Percentiles rank a stretch among this genome's conserved stretches.
Evolutionary conservation across 164 flowering plant genomes (phyloP).

Genomic region (Aristolochia contorta): DNA sequence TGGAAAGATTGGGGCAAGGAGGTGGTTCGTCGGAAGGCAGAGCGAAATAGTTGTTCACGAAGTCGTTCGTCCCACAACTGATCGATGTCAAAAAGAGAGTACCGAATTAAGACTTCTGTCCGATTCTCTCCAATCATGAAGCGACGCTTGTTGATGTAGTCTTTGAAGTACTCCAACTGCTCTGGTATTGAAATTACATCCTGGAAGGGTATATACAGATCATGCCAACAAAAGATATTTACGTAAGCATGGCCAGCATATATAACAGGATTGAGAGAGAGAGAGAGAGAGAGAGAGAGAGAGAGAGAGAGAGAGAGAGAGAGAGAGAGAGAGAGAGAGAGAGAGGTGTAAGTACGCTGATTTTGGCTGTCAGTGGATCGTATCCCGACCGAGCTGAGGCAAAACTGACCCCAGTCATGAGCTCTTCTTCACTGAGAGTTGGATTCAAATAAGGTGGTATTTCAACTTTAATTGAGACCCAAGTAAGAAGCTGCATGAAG

Average conservation of each 20-base stretch:
- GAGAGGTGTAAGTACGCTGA: slow-evolving; percentile 19
- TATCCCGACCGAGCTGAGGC: slow-evolving; percentile 76
- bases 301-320: no score
- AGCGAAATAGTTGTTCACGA: slow-evolving; percentile 23
- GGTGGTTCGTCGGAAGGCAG: slow-evolving; percentile 15
- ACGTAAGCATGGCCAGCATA: no score
- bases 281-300: no score
- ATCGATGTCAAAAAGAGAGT: slow-evolving; percentile 13
- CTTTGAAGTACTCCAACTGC: slow-evolving; percentile 12
- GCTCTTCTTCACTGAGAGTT: slow-evolving; percentile 35
- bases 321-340: no score
- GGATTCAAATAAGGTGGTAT: slow-evolving; percentile 70
- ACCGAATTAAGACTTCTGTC: slow-evolving; percentile 1
- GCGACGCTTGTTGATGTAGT: slow-evolving; percentile 2
- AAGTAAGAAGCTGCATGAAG: slow-evolving; percentile 45
- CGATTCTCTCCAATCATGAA: slow-evolving; percentile 3
- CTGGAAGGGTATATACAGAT: background rate
- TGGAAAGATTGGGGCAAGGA: slow-evolving; percentile 20
- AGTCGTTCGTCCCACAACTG: slow-evolving; percentile 39
- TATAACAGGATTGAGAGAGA: no score
- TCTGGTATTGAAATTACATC: slow-evolving; percentile 3
- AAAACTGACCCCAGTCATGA: slow-evolving; percentile 66
- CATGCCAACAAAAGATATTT: no score
- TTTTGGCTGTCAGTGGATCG: slow-evolving; percentile 30
- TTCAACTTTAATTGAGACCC: slow-evolving; percentile 50